Conservation (phyloP, 768 basidiomycete genomes). For the Hypholoma fasciculare region DNA sequence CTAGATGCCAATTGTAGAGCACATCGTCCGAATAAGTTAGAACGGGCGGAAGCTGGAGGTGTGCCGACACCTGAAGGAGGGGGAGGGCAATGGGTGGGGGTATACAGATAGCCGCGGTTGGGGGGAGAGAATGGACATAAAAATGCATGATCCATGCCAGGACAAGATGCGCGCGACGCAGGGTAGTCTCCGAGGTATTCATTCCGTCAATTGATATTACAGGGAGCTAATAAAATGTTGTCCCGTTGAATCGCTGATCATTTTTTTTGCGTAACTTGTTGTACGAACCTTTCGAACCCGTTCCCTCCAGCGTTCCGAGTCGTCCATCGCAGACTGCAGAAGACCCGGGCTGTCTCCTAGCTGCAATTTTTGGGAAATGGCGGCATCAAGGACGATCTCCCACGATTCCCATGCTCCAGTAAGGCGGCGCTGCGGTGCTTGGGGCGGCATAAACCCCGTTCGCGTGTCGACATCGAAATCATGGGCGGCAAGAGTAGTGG, state of each 20-base stretch:
- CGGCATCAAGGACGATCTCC: constrained; percentile 42
- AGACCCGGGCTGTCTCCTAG: constrained; percentile 51
- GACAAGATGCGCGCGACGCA: constrained; percentile 74
- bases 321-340: constrained; percentile 30
- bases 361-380: constrained; percentile 42
- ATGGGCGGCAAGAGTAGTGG: constrained; percentile 68
- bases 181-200: constrained; percentile 47
- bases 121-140: constrained; percentile 68
- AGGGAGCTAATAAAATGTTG: constrained; percentile 41
- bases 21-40: constrained; percentile 92
- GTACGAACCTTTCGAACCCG: constrained; percentile 42
- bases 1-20: constrained; percentile 77
- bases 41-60: constrained; percentile 82
- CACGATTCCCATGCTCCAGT: constrained; percentile 66
- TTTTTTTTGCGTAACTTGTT: not conserved
- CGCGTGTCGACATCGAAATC: constrained; percentile 91
- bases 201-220: constrained; percentile 48
- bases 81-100: constrained; percentile 75
- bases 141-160: constrained; percentile 75
- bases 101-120: constrained; percentile 53
- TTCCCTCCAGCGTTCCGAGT: constrained; percentile 47
- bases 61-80: constrained; percentile 63
- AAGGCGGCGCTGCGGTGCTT: constrained; percentile 64
- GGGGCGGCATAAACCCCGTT: constrained; percentile 91
- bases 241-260: not conserved